Evolutionary conservation across 1,139 yeast species (phyloP).

Genomic region (Debaryomyces fabryi): DNA sequence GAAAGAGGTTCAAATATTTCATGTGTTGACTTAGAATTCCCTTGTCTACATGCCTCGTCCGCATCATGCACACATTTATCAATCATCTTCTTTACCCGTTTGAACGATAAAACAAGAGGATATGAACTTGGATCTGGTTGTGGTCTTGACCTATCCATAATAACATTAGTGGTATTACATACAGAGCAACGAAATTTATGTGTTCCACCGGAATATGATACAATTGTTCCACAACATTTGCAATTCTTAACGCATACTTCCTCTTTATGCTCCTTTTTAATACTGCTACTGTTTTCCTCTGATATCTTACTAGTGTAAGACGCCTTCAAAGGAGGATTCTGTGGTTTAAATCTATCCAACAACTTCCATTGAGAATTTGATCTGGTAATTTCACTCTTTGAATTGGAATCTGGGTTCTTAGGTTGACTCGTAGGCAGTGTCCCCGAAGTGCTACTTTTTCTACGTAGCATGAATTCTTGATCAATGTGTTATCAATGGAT

Average conservation of each 20-base stretch:
- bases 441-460: constrained; percentile 6
- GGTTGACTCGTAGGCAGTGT: neutral
- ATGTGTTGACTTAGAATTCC: constrained; percentile 27
- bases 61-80: constrained; percentile 31
- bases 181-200: constrained; percentile 58
- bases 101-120: constrained; percentile 29
- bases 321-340: neutral
- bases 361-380: constrained; percentile 24
- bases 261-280: neutral
- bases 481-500: neutral
- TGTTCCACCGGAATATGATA: constrained; percentile 50
- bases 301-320: constrained; percentile 7
- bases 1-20: constrained; percentile 55
- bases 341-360: constrained; percentile 25
- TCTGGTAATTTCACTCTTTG: constrained; percentile 12
- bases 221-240: constrained; percentile 63
- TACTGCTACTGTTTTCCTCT: constrained; percentile 10
- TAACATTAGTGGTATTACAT: constrained; percentile 54
- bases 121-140: constrained; percentile 7
- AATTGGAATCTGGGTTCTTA: neutral
- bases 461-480: constrained; percentile 3
- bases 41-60: constrained; percentile 12
- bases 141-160: constrained; percentile 17
- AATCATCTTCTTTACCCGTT: constrained; percentile 29
- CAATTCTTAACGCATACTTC: constrained; percentile 30